Conservation (phyloP, 2,329 filamentous ascomycete genomes). For the Talaromyces atroroseus region DNA sequence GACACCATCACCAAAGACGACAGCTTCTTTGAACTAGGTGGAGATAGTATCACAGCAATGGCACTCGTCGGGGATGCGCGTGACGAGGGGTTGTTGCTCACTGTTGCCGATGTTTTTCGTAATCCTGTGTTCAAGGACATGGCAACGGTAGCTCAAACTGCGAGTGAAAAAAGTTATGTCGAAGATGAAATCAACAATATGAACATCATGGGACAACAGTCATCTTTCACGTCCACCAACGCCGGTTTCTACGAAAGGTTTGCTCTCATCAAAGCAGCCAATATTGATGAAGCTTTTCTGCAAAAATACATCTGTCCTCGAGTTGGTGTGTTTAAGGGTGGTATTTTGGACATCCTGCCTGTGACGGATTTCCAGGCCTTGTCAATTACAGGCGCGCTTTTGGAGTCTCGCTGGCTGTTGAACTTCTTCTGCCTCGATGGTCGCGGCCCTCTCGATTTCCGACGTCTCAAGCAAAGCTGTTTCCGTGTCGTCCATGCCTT, state of each 20-base stretch:
- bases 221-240: slow-evolving; percentile 12
- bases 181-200: slow-evolving; percentile 18
- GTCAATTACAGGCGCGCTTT: slow-evolving; percentile 31
- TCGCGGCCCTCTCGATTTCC: slow-evolving; percentile 39
- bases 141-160: slow-evolving; percentile 26
- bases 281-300: slow-evolving; percentile 34
- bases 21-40: slow-evolving; percentile 40
- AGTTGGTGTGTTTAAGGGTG: slow-evolving; percentile 48
- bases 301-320: slow-evolving; percentile 46
- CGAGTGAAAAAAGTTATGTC: slow-evolving; percentile 16
- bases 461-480: slow-evolving; percentile 41
- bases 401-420: slow-evolving; percentile 36
- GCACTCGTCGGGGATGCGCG: slow-evolving; percentile 37
- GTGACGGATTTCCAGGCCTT: slow-evolving; percentile 46
- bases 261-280: slow-evolving; percentile 14
- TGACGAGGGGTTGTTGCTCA: slow-evolving; percentile 35
- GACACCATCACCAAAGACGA: slow-evolving; percentile 31
- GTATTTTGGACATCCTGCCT: slow-evolving; percentile 53
- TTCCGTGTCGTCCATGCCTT: slow-evolving; percentile 53
- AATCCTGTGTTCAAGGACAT: slow-evolving; percentile 38
- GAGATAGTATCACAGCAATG: slow-evolving; percentile 40
- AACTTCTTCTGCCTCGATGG: slow-evolving; percentile 57
- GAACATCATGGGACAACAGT: slow-evolving; percentile 14
- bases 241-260: slow-evolving; percentile 12
- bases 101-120: slow-evolving; percentile 41